These are phyloP conservation scores for Alternaria hordeiaustralica DNA, from an alignment of 2,329 filamentous ascomycete species.

Conservation along the genomic window DNA sequence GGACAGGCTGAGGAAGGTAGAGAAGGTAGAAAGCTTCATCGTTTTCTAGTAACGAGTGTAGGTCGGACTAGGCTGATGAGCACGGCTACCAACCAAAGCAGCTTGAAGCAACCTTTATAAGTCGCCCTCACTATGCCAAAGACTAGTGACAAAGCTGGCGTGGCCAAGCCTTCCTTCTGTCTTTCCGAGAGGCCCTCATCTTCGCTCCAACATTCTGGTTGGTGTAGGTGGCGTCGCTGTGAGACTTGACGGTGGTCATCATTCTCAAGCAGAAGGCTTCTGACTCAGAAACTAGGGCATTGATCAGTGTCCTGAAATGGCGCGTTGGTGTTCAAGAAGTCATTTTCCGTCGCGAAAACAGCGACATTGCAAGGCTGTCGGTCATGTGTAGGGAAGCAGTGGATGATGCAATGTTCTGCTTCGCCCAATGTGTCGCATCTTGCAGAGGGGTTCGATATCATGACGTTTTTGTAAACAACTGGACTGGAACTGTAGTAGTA, in stretches of 20 bases:
- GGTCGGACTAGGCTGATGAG: not conserved
- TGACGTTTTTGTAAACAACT: not conserved
- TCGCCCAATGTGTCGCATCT: not conserved
- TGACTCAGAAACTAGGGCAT: not conserved
- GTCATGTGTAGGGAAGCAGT: not conserved
- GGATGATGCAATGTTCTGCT: not conserved
- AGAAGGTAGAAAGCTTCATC: constrained; percentile 31
- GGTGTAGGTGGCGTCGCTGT: constrained; percentile 11
- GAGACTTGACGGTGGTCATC: not conserved
- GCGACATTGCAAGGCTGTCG: not conserved
- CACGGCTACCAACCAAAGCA: not conserved
- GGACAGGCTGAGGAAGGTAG: constrained; percentile 12
- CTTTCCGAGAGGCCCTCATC: not conserved
- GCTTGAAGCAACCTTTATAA: constrained; percentile 7
- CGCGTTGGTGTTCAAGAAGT: not conserved
- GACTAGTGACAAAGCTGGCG: not conserved
- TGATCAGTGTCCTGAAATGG: not conserved
- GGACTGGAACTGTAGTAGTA: not conserved
- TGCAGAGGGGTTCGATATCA: not conserved
- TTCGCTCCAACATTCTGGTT: not conserved
- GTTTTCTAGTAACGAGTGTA: constrained; percentile 14
- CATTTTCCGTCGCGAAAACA: not conserved
- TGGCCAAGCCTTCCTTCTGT: not conserved
- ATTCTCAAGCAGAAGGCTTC: not conserved
- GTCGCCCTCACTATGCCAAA: not conserved